Conservation (phyloP, 495 filamentous ascomycete species). For the Hypoxylon subgilvum region DNA sequence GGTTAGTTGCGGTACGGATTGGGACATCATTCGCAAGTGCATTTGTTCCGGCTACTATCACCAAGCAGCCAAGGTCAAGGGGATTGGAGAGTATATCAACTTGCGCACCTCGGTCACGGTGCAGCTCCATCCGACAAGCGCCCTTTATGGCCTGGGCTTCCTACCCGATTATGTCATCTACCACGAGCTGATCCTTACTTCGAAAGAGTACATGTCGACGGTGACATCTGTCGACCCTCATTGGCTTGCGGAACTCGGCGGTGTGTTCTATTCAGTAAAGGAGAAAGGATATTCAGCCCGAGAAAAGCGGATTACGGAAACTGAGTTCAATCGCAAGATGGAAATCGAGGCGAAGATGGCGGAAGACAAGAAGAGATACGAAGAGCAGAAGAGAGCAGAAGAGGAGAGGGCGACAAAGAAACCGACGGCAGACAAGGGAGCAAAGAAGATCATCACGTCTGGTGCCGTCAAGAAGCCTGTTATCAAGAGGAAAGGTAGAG, state of each 20-base stretch:
- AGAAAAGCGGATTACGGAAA: slow-evolving; percentile 88
- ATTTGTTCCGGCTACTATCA: slow-evolving; percentile 98
- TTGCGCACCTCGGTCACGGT: slow-evolving; percentile 92
- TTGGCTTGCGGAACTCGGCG: slow-evolving; percentile 96
- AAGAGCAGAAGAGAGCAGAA: slow-evolving; percentile 61
- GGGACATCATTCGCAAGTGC: slow-evolving; percentile 93
- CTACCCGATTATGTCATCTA: slow-evolving; percentile 97
- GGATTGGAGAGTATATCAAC: slow-evolving; percentile 96
- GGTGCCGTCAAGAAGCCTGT: slow-evolving; percentile 69
- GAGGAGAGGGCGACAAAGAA: slow-evolving; percentile 56
- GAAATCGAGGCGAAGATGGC: slow-evolving; percentile 95
- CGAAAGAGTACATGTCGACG: slow-evolving; percentile 98
- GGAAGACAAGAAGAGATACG: slow-evolving; percentile 77
- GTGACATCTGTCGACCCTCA: slow-evolving; percentile 97
- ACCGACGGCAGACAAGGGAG: slow-evolving; percentile 44
- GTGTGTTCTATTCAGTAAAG: slow-evolving; percentile 98
- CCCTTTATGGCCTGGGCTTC: slow-evolving; percentile 89
- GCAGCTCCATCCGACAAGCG: slow-evolving; percentile 90
- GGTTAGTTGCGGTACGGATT: slow-evolving; percentile 90
- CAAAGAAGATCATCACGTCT: slow-evolving; percentile 59
- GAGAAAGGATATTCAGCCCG: slow-evolving; percentile 95
- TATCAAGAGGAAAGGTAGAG: slow-evolving; percentile 60
- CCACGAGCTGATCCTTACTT: slow-evolving; percentile 96
- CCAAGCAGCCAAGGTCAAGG: slow-evolving; percentile 96
- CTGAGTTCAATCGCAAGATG: slow-evolving; percentile 93